phyloP scores from a whole-genome alignment of 1,284 basidiomycete genomes.

The Rhodotorula glutinis region DNA sequence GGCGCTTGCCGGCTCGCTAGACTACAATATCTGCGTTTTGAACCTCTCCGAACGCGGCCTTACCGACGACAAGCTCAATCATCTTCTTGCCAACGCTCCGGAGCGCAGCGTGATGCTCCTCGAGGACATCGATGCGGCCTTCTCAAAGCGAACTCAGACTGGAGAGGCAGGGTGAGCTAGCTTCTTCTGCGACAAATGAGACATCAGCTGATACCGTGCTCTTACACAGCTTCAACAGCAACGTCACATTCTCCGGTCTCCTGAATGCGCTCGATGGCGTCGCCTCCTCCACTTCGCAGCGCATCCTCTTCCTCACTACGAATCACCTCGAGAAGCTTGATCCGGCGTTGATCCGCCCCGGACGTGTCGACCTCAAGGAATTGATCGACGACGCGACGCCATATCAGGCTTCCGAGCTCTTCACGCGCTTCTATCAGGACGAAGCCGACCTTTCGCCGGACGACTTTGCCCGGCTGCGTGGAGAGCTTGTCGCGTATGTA shows the following conservation, averaged over 20 bases:
- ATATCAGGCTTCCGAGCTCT: conserved; percentile 73
- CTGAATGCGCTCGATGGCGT: conserved; percentile 97
- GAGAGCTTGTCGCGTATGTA: conserved; percentile 58
- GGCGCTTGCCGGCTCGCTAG: conserved; percentile 84
- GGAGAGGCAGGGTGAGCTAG: conserved; percentile 72
- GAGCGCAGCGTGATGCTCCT: conserved; percentile 89
- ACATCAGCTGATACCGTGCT: background rate
- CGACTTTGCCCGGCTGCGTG: conserved; percentile 52
- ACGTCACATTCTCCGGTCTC: conserved; percentile 95
- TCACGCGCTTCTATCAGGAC: conserved; percentile 73
- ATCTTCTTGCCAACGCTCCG: conserved; percentile 87
- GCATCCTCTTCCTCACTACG: conserved; percentile 99
- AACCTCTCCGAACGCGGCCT: conserved; percentile 96
- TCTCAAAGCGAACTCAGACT: conserved; percentile 83
- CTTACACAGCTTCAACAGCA: conserved; percentile 48
- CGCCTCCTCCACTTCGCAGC: conserved; percentile 83
- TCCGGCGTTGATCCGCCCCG: conserved; percentile 89
- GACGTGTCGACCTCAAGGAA: conserved; percentile 82
- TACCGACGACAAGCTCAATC: conserved; percentile 94
- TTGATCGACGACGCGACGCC: conserved; percentile 84
- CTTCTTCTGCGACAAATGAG: background rate
- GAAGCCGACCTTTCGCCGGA: conserved; percentile 50
- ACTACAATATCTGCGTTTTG: conserved; percentile 93
- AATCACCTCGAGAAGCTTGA: conserved; percentile 83
- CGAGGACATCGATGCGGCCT: conserved; percentile 98